phyloP scores from a whole-genome alignment of 345 rosid species.

The Aquilaria malaccensis region DNA sequence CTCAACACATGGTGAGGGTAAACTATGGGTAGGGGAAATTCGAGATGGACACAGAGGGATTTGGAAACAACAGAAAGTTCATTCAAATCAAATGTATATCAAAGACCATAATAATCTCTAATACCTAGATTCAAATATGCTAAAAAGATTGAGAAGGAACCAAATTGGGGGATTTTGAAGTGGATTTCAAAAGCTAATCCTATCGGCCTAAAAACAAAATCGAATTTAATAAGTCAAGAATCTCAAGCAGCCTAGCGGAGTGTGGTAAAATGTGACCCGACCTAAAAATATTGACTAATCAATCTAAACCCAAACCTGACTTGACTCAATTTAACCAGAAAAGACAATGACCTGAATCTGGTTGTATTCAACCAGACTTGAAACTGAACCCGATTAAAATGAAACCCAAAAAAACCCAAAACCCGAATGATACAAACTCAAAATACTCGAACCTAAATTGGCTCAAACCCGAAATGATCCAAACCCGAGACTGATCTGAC shows the following conservation, averaged over 20 bases:
- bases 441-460: too few species aligned
- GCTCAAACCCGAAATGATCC: too few species aligned
- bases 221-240: slow-evolving; percentile 29
- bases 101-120: background rate
- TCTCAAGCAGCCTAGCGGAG: slow-evolving; percentile 6
- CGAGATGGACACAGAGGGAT: background rate
- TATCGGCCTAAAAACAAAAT: slow-evolving; percentile 33
- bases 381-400: too few species aligned
- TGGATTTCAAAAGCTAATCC: slow-evolving; percentile 25
- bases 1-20: background rate
- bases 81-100: slow-evolving; percentile 22
- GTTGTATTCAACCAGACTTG: too few species aligned
- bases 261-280: too few species aligned
- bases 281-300: too few species aligned
- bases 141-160: slow-evolving; percentile 15
- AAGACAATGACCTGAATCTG: too few species aligned
- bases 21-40: slow-evolving; percentile 13
- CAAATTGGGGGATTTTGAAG: slow-evolving; percentile 19
- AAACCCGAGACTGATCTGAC: too few species aligned
- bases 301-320: too few species aligned
- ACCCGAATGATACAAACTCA: too few species aligned
- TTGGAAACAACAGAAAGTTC: background rate
- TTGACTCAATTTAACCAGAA: too few species aligned
- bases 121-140: slow-evolving; percentile 24
- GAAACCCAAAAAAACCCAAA: too few species aligned